phyloP scores from a whole-genome alignment of 225 moss, liverwort and hornwort genomes.

The Sphagnum contortum region DNA sequence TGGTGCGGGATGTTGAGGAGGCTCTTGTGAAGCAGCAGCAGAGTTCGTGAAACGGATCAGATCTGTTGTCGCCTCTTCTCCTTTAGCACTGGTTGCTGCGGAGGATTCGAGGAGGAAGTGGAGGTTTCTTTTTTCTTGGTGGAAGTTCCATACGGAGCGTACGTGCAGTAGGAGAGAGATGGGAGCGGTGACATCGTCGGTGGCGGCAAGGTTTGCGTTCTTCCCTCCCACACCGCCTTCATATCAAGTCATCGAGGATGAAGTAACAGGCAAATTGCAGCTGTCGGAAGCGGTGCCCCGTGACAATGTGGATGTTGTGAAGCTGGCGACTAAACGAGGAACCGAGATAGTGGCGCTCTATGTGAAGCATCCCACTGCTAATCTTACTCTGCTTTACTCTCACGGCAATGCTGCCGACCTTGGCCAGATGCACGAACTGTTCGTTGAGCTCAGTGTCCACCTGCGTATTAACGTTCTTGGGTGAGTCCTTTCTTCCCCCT shows the following conservation, averaged over 20 bases:
- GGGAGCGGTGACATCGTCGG: slow-evolving; percentile 98
- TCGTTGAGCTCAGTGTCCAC: slow-evolving; percentile 96
- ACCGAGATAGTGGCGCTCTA: slow-evolving; percentile 80
- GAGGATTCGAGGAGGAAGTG: too few relatives aligned
- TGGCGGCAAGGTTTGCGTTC: slow-evolving; percentile 99
- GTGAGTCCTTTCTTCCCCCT: slow-evolving; percentile 26
- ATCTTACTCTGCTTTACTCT: slow-evolving; percentile 81
- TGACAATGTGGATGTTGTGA: slow-evolving; percentile 84
- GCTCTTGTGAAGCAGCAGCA: too few relatives aligned
- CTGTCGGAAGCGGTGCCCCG: slow-evolving; percentile 63
- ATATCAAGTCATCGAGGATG: slow-evolving; percentile 63
- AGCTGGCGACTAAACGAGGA: slow-evolving; percentile 45
- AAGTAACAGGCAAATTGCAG: slow-evolving; percentile 52
- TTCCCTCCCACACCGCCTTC: slow-evolving; percentile 94
- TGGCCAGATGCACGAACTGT: slow-evolving; percentile 99
- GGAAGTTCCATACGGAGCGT: too few relatives aligned
- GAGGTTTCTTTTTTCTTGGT: too few relatives aligned
- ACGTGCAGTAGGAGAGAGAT: slow-evolving; percentile 20
- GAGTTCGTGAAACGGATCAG: too few relatives aligned
- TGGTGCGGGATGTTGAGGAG: too few relatives aligned
- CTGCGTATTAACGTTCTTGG: slow-evolving; percentile 88
- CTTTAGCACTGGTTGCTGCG: too few relatives aligned
- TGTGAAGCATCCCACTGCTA: slow-evolving; percentile 59
- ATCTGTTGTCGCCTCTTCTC: too few relatives aligned
- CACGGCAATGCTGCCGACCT: slow-evolving; percentile 98